A percentile compares a stretch with the other conserved stretches of the same genome.
Conservation (phyloP, 2,329 filamentous ascomycete genomes). For the Cladophialophora bantiana region DNA sequence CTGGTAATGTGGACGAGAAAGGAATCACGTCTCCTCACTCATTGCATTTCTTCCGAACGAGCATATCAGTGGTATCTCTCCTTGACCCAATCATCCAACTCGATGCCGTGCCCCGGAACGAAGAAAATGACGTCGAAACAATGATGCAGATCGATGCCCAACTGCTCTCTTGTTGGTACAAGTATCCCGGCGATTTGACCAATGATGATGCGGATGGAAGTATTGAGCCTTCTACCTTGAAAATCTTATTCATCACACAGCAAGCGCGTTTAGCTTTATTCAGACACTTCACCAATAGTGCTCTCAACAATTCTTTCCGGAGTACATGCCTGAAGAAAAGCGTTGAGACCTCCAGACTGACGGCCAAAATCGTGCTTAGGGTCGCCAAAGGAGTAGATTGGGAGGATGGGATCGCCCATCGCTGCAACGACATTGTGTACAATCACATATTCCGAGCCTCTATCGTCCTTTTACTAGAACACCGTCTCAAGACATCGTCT, state of each 20-base stretch:
- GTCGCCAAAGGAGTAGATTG: not conserved
- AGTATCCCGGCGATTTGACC: not conserved
- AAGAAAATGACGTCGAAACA: not conserved
- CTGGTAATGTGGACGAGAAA: not conserved
- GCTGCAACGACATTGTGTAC: conserved; percentile 2
- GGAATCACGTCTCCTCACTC: not conserved
- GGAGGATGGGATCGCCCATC: not conserved
- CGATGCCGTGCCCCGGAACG: not conserved
- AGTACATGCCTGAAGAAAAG: not conserved
- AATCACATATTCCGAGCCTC: conserved; percentile 3
- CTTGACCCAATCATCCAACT: not conserved
- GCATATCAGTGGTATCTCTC: not conserved
- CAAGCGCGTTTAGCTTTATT: not conserved
- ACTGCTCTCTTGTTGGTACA: not conserved
- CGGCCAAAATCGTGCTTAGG: not conserved
- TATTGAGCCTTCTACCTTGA: not conserved
- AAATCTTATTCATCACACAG: conserved; percentile 46
- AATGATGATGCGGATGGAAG: not conserved
- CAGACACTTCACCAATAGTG: conserved; percentile 5
- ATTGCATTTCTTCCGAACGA: not conserved
- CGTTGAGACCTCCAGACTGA: not conserved
- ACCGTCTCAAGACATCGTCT: too few relatives aligned
- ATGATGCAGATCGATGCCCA: not conserved
- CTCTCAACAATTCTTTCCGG: conserved; percentile 5
- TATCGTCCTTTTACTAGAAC: not conserved